Evolutionary conservation across 2,329 filamentous ascomycete species (phyloP), one percentile per base, ranked within the genome.

Genomic region (Cryphonectria radicalis): DNA sequence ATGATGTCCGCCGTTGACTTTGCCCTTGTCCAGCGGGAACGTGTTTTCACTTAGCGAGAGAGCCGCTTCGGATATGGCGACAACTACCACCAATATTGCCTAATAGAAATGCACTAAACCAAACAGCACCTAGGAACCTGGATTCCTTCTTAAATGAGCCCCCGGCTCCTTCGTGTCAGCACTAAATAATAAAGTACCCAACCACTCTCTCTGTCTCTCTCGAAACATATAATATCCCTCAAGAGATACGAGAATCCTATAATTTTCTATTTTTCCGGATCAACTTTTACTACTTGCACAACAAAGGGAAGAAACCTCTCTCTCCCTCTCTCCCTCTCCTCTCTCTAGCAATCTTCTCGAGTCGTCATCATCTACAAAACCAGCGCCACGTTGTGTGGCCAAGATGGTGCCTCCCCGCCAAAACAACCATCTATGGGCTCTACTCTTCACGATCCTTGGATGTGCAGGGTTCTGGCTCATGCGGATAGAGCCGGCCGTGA

Each of bases 401-500:
- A 64, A 64, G 42, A 32, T 53, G 42, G 63, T 25, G 13, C n/a
- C 25, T 3, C n/a, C 7, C 63, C 28, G 42, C 28, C 40, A 28
- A 35, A 32, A 50, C 28, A 65, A 35, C 43, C 32, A 32, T 22
- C 42, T 50, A 53, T 65, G 63, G 63, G 42, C 43, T 50, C 63
- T 65, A 14, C 11, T 53, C 43, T 65, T 65, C 19, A 53, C 43
- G 3, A 17, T 19, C 63, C 43, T 65, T 13, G 63, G 63, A 22
- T 19, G n/a, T 28, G 13, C 35, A 11, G 63, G 63, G 42, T 25
- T 66, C 19, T 66, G 64, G 64, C 35, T 37, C 32, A 57, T 66
- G 64, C 64, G 64, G 8, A 66, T 66, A 35, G 64, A 66, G 32
- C 64, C 64, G 5, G 22, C 64, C 17, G 4, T 57, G 17, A 37